A percentile compares a stretch with the other conserved stretches of the same genome.
These are phyloP conservation scores for Physaria fendleri DNA, from an alignment of 345 rosid species.

Conservation along the genomic window DNA sequence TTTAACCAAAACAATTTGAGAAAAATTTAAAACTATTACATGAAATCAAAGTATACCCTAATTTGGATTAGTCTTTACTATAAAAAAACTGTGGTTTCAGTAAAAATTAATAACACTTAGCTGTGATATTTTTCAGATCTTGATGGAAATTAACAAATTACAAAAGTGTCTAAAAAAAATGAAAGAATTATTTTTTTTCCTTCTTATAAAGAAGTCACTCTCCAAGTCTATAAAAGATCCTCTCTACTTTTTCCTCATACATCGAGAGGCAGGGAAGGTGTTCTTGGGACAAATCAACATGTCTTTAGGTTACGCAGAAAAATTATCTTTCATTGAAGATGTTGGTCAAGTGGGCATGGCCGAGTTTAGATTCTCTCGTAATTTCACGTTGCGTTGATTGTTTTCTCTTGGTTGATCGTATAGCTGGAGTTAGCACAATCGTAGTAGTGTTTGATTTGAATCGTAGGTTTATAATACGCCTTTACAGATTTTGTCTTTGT, in stretches of 20 bases:
- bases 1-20: no score
- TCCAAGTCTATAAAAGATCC: constrained; percentile 13
- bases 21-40: no score
- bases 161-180: no score
- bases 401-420: background rate
- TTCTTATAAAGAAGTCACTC: background rate
- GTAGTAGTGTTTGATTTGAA: background rate
- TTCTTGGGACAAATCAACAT: constrained; percentile 33
- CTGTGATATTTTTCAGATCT: no score
- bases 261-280: constrained; percentile 19
- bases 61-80: no score
- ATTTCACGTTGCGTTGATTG: background rate
- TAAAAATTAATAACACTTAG: no score
- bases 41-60: no score
- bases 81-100: no score
- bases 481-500: background rate
- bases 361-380: constrained; percentile 35
- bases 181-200: no score
- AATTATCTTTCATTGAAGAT: constrained; percentile 97
- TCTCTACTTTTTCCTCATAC: constrained; percentile 3
- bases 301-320: constrained; percentile 99
- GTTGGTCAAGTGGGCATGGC: constrained; percentile 97
- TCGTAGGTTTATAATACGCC: background rate
- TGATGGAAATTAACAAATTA: no score
- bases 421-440: no score